phyloP scores from a whole-genome alignment of 257 asterid genomes.

The Ocimum tenuiflorum region DNA sequence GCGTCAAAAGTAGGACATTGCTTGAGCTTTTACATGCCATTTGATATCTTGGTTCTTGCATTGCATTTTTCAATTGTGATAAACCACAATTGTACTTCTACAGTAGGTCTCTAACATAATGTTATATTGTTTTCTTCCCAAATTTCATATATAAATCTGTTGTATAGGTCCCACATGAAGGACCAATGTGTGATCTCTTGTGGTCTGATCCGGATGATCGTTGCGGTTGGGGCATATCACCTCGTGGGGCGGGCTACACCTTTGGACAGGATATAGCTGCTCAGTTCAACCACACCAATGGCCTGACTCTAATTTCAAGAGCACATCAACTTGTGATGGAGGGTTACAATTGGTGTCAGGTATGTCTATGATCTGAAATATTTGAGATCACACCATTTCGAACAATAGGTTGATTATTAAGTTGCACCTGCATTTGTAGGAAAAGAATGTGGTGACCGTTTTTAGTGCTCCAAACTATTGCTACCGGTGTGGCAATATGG shows the following conservation, averaged over 20 bases:
- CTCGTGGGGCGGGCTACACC: constrained; percentile 98
- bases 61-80: not conserved
- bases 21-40: not conserved
- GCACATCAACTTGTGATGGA: constrained; percentile 99
- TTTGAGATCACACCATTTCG: not conserved
- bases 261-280: constrained; percentile 98
- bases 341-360: constrained; percentile 99
- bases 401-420: not conserved
- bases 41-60: not conserved
- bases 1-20: not conserved
- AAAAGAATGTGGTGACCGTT: constrained; percentile 91
- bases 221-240: constrained; percentile 98
- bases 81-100: constrained; percentile 21
- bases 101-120: not conserved
- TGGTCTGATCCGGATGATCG: constrained; percentile 99
- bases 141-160: constrained; percentile 2
- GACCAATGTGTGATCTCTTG: constrained; percentile 96
- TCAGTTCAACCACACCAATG: constrained; percentile 94
- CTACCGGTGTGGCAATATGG: constrained; percentile 98
- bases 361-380: constrained; percentile 24
- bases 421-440: constrained; percentile 38
- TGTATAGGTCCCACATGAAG: constrained; percentile 92
- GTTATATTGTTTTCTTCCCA: not conserved
- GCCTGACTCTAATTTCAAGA: constrained; percentile 88
- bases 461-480: constrained; percentile 98